Percentiles rank a stretch among this genome's conserved stretches.
Conservation (phyloP, 2,329 filamentous ascomycete species). For the Pyrenochaeta sp. region DNA sequence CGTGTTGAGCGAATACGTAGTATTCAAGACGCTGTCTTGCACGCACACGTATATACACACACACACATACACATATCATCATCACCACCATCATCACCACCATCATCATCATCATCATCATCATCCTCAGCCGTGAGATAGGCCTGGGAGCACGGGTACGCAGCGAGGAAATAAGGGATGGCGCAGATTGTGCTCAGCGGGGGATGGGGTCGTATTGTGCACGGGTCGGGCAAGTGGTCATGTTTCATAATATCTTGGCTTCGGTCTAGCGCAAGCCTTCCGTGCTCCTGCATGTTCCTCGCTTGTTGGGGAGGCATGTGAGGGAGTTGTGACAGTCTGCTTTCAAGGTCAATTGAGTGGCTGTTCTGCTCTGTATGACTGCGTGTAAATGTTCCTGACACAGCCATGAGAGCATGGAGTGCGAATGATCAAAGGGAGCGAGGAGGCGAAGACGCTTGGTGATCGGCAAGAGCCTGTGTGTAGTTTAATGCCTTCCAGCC, state of each 20-base stretch:
- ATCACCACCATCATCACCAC: no score
- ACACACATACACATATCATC: no score
- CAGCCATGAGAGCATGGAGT: no score
- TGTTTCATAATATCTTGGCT: background rate
- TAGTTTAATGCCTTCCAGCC: conserved; percentile 16
- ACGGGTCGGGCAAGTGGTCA: background rate
- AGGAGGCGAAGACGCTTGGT: conserved; percentile 6
- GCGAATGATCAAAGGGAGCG: background rate
- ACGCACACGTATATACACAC: no score
- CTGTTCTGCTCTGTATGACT: background rate
- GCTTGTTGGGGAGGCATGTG: conserved; percentile 17
- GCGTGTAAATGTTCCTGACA: background rate
- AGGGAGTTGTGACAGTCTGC: conserved; percentile 10
- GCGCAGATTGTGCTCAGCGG: background rate
- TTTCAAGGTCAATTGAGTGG: conserved; percentile 10
- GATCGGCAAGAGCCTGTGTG: conserved; percentile 29
- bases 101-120: no score
- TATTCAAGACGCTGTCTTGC: no score
- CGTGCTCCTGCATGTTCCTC: conserved; percentile 12
- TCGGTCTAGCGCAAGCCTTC: conserved; percentile 7
- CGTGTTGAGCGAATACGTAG: no score
- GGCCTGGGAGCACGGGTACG: no score
- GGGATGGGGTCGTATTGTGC: background rate
- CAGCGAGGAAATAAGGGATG: background rate
- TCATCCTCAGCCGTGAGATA: no score